Percentiles rank a stretch among this genome's conserved stretches.
These are phyloP conservation scores for Plectranthus barbatus DNA, from an alignment of 257 asterid species.

Conservation along the genomic window DNA sequence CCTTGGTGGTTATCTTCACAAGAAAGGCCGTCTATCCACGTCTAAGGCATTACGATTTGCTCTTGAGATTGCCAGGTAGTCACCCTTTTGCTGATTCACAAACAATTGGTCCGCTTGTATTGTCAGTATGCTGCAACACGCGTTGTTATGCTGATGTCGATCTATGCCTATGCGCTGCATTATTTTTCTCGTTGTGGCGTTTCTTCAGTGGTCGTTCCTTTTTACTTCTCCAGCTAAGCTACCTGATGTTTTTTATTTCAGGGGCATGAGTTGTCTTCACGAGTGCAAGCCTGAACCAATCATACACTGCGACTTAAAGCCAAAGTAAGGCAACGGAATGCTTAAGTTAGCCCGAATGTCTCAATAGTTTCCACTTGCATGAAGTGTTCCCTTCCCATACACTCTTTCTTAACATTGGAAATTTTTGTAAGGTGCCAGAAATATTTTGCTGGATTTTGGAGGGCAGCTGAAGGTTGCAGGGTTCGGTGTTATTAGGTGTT, in stretches of 20 bases:
- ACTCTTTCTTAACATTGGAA: conserved; percentile 50
- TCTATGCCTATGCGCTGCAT: neutral
- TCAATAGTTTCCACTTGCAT: neutral
- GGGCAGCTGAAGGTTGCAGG: conserved; percentile 96
- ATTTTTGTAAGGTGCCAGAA: conserved; percentile 97
- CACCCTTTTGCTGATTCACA: conserved; percentile 1
- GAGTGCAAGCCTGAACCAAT: conserved; percentile 96
- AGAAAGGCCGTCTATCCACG: conserved; percentile 83
- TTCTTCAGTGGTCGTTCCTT: neutral
- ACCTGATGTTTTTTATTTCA: conserved; percentile 27
- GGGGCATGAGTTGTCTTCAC: conserved; percentile 98
- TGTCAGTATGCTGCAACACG: too few species aligned
- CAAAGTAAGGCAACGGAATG: conserved; percentile 88
- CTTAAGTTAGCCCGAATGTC: conserved; percentile 26
- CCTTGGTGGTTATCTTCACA: conserved; percentile 66
- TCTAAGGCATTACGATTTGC: conserved; percentile 84
- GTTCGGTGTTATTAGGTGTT: conserved; percentile 65
- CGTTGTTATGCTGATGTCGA: neutral
- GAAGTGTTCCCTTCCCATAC: neutral
- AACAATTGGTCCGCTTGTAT: neutral
- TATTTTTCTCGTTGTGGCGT: neutral
- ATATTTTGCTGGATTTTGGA: conserved; percentile 98
- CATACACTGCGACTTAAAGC: conserved; percentile 85
- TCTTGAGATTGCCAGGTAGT: conserved; percentile 89
- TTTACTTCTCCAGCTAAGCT: neutral